Evolutionary conservation across 345 rosid species (phyloP), one percentile per base, ranked within the genome.

Genomic region (Eucalyptus cladocalyx): DNA sequence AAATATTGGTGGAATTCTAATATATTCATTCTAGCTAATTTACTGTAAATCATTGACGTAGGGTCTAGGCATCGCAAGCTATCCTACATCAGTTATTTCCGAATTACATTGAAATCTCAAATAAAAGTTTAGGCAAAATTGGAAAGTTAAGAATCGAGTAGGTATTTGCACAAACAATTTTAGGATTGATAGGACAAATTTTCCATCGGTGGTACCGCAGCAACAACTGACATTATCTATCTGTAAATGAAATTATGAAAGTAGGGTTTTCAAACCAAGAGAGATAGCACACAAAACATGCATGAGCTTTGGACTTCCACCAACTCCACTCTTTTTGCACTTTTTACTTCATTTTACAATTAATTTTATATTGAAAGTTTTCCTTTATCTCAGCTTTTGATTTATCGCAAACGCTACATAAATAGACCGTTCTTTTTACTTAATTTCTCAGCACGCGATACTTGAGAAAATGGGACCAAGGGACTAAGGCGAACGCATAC

Each of bases 31-130:
- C 11, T 3, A 17, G 17, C n/a, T 7, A n/a, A n/a, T 65, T 65
- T 4, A 8, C 8, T 15, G 2, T 5, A 65, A 65, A n/a, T 28
- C 9, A 4, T 2, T 67, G 1, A 16, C 3, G 2, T n/a, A 32
- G 9, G 19, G 1, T 65, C 18, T 15, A 30, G 9, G 4, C 37
- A 62, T 30, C 10, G 0, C 11, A 54, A 8, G 0, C 28, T 28
- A 56, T 56, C 28, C 60, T 23, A 56, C 12, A 56, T 56, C 0
- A 54, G 11, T 23, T 4, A 23, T 56, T 56, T 56, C 11, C 4
- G 60, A 21, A 12, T 5, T 11, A 60, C 0, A 26, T 26, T 60
- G 7, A 11, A 60, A 60, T 26, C 30, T 60, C 4, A 6, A 26
- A 60, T 26, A 60, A 28, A 60, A 28, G 15, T 60, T 60, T 60